Percentiles rank a stretch among this genome's conserved stretches.
These are phyloP conservation scores for Russula lepida DNA, from an alignment of 768 basidiomycete genomes.

Conservation along the genomic window DNA sequence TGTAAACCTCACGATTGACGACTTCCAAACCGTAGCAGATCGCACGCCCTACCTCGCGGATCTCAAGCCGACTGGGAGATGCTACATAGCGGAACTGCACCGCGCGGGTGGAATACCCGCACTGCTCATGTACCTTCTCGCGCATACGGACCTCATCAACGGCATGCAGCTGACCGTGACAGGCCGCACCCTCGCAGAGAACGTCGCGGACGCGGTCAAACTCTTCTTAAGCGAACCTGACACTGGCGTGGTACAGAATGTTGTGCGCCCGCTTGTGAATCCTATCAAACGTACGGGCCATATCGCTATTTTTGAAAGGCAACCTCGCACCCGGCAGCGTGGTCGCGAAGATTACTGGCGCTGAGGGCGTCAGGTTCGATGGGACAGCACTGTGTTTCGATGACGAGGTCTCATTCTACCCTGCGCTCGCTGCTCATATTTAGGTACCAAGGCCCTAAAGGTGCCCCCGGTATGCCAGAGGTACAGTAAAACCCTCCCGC, in stretches of 20 bases:
- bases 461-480: conserved; percentile 91
- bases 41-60: conserved; percentile 81
- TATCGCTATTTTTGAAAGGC: conserved; percentile 78
- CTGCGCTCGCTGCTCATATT: conserved; percentile 69
- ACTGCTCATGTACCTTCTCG: conserved; percentile 74
- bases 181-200: conserved; percentile 83
- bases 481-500: conserved; percentile 24
- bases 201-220: conserved; percentile 69
- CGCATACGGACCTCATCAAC: conserved; percentile 70
- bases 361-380: conserved; percentile 82
- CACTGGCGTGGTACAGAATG: conserved; percentile 52
- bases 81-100: conserved; percentile 88
- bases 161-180: conserved; percentile 83
- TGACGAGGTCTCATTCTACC: conserved; percentile 64
- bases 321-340: conserved; percentile 81
- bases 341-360: conserved; percentile 90
- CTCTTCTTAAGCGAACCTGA: conserved; percentile 39
- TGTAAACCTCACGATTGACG: conserved; percentile 70
- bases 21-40: conserved; percentile 73
- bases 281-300: conserved; percentile 87
- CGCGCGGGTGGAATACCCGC: conserved; percentile 79
- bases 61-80: conserved; percentile 77
- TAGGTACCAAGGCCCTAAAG: conserved; percentile 83
- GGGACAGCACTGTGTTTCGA: conserved; percentile 41
- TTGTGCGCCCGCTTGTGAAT: conserved; percentile 60